These are phyloP conservation scores for Mortierella claussenii DNA, from an alignment of 192 early-diverging fungal genomes.

Conservation along the genomic window DNA sequence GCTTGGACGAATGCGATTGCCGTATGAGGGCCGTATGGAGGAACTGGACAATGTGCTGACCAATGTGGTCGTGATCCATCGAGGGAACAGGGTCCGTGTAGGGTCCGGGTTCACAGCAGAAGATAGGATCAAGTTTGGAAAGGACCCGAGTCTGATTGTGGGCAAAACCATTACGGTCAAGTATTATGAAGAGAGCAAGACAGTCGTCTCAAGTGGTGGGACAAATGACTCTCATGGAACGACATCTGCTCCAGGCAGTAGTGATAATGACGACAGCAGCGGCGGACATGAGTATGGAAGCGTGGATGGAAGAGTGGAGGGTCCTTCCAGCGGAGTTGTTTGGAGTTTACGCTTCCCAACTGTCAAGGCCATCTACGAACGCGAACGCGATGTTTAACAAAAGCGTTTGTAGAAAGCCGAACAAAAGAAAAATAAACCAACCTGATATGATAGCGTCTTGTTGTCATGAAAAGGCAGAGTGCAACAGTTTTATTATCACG, in stretches of 20 bases:
- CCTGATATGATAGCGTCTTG: too few species aligned
- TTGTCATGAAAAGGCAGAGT: too few species aligned
- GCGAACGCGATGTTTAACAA: too few species aligned
- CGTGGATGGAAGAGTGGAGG: not conserved
- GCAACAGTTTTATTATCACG: too few species aligned
- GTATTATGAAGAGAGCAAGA: constrained; percentile 61
- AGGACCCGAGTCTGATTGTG: constrained; percentile 57
- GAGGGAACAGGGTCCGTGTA: constrained; percentile 59
- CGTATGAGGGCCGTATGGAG: constrained; percentile 43
- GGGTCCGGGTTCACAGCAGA: constrained; percentile 62
- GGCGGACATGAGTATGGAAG: too few species aligned
- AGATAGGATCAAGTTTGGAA: constrained; percentile 56
- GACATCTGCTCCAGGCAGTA: too few species aligned
- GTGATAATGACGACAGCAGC: too few species aligned
- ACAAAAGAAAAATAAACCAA: constrained; percentile 1
- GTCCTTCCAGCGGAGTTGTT: not conserved
- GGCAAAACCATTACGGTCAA: constrained; percentile 64
- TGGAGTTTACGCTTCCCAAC: constrained; percentile 64
- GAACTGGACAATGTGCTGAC: constrained; percentile 52
- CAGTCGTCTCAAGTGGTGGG: not conserved
- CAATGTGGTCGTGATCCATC: constrained; percentile 57
- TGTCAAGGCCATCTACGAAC: constrained; percentile 62
- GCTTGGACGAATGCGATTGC: constrained; percentile 56
- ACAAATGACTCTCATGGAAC: too few species aligned
- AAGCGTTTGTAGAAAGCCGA: not conserved